A percentile compares a stretch with the other conserved stretches of the same genome.
Conservation (phyloP, 1,284 basidiomycete species). For the Clitocybe nebularis region DNA sequence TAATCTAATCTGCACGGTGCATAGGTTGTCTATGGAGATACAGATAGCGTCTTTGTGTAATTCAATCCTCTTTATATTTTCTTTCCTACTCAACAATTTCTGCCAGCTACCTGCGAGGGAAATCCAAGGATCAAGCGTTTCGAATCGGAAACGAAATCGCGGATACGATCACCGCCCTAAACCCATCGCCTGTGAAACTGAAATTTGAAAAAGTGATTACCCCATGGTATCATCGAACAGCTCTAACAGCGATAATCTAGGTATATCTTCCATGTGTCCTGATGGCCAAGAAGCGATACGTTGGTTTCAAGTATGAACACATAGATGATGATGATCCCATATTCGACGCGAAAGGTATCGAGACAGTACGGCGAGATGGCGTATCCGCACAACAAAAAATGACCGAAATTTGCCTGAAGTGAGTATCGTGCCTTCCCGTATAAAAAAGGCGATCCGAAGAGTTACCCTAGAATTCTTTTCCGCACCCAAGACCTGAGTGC, state of each 20-base stretch:
- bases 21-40: constrained; percentile 93
- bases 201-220: constrained; percentile 90
- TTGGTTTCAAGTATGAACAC: constrained; percentile 92
- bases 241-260: constrained; percentile 33
- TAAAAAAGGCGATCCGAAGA: neutral
- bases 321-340: constrained; percentile 74
- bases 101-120: constrained; percentile 70
- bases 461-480: constrained; percentile 88
- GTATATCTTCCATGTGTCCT: constrained; percentile 93
- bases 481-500: constrained; percentile 83
- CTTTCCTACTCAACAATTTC: constrained; percentile 1
- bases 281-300: constrained; percentile 96
- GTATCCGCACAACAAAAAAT: constrained; percentile 87
- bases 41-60: constrained; percentile 88
- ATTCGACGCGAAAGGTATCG: constrained; percentile 98
- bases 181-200: constrained; percentile 90
- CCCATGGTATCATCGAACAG: neutral
- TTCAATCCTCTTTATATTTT: neutral
- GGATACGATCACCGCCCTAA: constrained; percentile 79
- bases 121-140: constrained; percentile 92
- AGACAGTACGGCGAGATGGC: constrained; percentile 92
- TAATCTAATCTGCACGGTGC: neutral
- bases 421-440: constrained; percentile 3
- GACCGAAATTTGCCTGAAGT: constrained; percentile 86
- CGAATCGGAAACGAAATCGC: constrained; percentile 90